Percentiles rank a stretch among this genome's conserved stretches.
Evolutionary conservation across 2,329 filamentous ascomycete species (phyloP).

Genomic region (Aspergillus brasiliensis): DNA sequence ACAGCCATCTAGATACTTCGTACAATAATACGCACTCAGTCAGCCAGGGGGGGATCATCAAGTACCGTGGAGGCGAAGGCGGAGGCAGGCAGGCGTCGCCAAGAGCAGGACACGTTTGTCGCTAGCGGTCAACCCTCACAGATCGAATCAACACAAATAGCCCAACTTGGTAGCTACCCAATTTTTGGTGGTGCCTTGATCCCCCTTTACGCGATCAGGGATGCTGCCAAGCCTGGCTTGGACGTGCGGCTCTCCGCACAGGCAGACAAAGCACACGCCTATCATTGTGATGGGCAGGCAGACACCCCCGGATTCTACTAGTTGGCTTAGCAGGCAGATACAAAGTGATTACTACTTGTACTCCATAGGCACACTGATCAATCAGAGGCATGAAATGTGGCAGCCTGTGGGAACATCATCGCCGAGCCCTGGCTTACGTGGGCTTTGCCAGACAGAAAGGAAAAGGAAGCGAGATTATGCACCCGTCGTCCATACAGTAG

Average conservation of each 20-base stretch:
- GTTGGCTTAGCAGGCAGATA: background rate
- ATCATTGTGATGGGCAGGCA: background rate
- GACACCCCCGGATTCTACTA: background rate
- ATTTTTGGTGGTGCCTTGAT: background rate
- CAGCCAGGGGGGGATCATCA: background rate
- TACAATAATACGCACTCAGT: background rate
- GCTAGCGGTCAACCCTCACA: background rate
- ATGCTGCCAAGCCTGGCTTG: background rate
- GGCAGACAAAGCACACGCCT: background rate
- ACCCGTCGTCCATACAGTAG: background rate
- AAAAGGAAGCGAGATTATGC: background rate
- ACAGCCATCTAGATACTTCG: background rate
- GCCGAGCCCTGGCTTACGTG: background rate
- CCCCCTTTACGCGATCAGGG: background rate
- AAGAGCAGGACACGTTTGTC: constrained; percentile 1
- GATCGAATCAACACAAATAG: background rate
- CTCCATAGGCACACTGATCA: background rate
- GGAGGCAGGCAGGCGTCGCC: background rate
- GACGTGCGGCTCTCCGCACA: background rate
- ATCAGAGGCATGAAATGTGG: background rate
- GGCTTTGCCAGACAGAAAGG: background rate
- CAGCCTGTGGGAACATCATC: background rate
- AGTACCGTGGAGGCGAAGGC: too few relatives aligned
- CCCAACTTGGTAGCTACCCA: background rate
- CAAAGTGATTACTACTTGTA: background rate